phyloP scores from a whole-genome alignment of 2,329 filamentous ascomycete species.

The Colletotrichum spinosum region DNA sequence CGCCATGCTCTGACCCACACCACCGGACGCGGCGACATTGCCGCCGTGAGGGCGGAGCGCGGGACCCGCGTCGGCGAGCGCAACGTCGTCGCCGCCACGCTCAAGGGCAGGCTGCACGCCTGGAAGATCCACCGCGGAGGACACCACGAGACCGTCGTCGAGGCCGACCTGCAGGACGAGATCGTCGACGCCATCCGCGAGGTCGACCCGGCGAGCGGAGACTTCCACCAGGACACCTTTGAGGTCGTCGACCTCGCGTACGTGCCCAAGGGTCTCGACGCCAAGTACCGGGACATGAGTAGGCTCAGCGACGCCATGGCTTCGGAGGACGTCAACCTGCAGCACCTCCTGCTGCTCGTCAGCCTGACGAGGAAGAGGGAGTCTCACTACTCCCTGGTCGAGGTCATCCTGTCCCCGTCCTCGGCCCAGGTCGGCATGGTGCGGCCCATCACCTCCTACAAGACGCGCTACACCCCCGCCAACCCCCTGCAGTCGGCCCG shows the following conservation, averaged over 20 bases:
- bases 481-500: slow-evolving; percentile 55
- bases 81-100: slow-evolving; percentile 83
- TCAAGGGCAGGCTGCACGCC: slow-evolving; percentile 80
- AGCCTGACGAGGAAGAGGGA: slow-evolving; percentile 64
- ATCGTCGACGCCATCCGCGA: slow-evolving; percentile 73
- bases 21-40: slow-evolving; percentile 80
- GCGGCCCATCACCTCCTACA: slow-evolving; percentile 75
- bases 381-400: slow-evolving; percentile 80
- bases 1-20: slow-evolving; percentile 79
- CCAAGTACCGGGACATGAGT: slow-evolving; percentile 62
- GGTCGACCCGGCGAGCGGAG: slow-evolving; percentile 59
- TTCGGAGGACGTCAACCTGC: slow-evolving; percentile 62
- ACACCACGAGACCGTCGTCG: slow-evolving; percentile 79
- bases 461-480: slow-evolving; percentile 58
- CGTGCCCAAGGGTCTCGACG: slow-evolving; percentile 64
- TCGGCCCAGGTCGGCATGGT: slow-evolving; percentile 71
- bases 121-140: slow-evolving; percentile 94
- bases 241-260: slow-evolving; percentile 86
- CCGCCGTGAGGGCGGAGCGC: slow-evolving; percentile 80
- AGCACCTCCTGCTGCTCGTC: slow-evolving; percentile 72
- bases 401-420: slow-evolving; percentile 70
- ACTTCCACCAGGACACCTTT: slow-evolving; percentile 68
- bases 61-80: slow-evolving; percentile 83
- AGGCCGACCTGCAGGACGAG: slow-evolving; percentile 75
- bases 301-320: slow-evolving; percentile 62